A percentile compares a stretch with the other conserved stretches of the same genome.
phyloP scores from a whole-genome alignment of 75 land plant species.

The Isoetes taiwanensis region DNA sequence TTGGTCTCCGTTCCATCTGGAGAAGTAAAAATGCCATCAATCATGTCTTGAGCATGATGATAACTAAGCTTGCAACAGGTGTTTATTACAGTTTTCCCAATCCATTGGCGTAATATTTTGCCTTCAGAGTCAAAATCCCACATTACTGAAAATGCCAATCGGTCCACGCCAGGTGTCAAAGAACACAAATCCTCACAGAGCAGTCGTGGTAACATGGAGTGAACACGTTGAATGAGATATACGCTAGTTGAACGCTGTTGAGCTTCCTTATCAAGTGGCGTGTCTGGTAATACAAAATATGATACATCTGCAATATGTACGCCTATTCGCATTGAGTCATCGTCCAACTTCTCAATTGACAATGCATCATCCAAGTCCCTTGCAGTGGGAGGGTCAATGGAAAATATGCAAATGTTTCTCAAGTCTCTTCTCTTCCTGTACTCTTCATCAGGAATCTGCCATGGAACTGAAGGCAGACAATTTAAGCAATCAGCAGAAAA shows the following conservation, averaged over 20 bases:
- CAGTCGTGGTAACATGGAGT: slow-evolving; percentile 73
- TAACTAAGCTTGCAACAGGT: slow-evolving; percentile 91
- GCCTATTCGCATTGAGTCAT: slow-evolving; percentile 51
- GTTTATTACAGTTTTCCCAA: slow-evolving; percentile 59
- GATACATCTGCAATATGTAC: slow-evolving; percentile 95
- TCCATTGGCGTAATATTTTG: slow-evolving; percentile 56
- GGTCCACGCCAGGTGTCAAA: slow-evolving; percentile 75
- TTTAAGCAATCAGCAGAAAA: slow-evolving; percentile 56
- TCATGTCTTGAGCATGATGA: slow-evolving; percentile 64
- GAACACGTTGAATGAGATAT: slow-evolving; percentile 40
- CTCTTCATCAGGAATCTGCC: slow-evolving; percentile 59
- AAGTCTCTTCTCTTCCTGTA: slow-evolving; percentile 50
- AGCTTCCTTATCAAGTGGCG: slow-evolving; percentile 69
- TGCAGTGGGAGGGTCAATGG: slow-evolving; percentile 84
- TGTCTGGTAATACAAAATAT: slow-evolving; percentile 57
- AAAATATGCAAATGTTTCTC: slow-evolving; percentile 46
- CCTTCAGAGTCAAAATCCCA: slow-evolving; percentile 60
- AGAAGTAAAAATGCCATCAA: slow-evolving; percentile 32
- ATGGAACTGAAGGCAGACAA: slow-evolving; percentile 55
- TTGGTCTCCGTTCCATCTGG: slow-evolving; percentile 5
- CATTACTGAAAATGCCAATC: slow-evolving; percentile 69
- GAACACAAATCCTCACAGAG: slow-evolving; percentile 72
- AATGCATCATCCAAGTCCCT: slow-evolving; percentile 89
- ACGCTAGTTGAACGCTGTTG: slow-evolving; percentile 76
- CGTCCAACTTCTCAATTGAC: slow-evolving; percentile 49